phyloP scores from a whole-genome alignment of 208 protist species.

The Tritrichomonas foetus region DNA sequence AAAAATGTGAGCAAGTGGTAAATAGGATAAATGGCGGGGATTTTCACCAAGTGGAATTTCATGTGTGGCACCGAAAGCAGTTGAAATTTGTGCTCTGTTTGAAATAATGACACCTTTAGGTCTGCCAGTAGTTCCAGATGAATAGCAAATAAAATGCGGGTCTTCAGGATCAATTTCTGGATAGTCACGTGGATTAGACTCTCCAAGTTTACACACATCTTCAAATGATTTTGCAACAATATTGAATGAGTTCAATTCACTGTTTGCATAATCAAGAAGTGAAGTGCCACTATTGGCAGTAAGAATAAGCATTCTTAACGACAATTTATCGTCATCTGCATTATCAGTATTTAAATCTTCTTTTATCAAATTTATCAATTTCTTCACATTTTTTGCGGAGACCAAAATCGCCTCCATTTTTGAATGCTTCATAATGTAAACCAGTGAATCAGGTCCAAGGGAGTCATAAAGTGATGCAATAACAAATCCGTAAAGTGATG shows the following conservation, averaged over 20 bases:
- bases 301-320: background rate
- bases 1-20: constrained; percentile 73
- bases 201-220: background rate
- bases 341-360: background rate
- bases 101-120: constrained; percentile 25
- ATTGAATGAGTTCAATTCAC: background rate
- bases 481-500: background rate
- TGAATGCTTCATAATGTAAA: background rate
- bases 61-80: background rate
- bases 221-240: background rate
- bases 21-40: constrained; percentile 61
- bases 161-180: background rate
- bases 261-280: background rate
- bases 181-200: background rate
- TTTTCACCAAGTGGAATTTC: no score
- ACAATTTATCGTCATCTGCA: no score
- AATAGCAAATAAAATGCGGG: background rate
- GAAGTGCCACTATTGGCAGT: background rate
- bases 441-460: background rate
- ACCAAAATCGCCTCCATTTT: background rate
- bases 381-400: background rate
- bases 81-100: background rate
- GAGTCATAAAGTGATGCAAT: background rate
- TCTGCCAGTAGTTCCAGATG: background rate
- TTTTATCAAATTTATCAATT: background rate